Evolutionary conservation across 2,329 filamentous ascomycete species (phyloP), one percentile per base, ranked within the genome.

Genomic region (Albifimbria verrucaria): DNA sequence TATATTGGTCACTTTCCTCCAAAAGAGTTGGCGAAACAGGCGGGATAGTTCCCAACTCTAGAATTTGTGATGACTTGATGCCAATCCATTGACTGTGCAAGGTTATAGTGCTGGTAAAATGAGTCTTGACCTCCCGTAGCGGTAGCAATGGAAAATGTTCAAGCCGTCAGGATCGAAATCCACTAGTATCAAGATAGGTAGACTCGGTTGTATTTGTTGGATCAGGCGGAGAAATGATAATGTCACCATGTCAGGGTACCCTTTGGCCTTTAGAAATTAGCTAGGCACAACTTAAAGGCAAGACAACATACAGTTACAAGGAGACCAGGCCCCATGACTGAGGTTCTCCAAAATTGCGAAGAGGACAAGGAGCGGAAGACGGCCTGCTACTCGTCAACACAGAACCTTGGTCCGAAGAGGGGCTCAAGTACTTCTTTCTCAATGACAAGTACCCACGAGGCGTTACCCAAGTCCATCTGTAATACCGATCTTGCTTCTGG

Each of bases 261-360:
- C 90, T 75, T 92, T 94, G 1, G 85, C 90, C 87, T 91, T 50
- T n/a, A n/a, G n/a, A n/a, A n/a, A n/a, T n/a, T n/a, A n/a, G n/a
- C n/a, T n/a, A n/a, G n/a, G n/a, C n/a, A n/a, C n/a, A n/a, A n/a
- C n/a, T n/a, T n/a, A n/a, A n/a, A n/a, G n/a, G n/a, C n/a, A n/a
- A 39, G 15, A 39, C 32, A n/a, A 39, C 32, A n/a, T 39, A 39
- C 32, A 39, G 32, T 39, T 39, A 39, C 32, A 7, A 90, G 65
- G n/a, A 90, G 70, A 0, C 88, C 87, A n/a, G 75, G 71, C 0
- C 80, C 79, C 2, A 74, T 73, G 2, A 71, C 24, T 1, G 73
- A 80, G 0, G 59, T 68, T 12, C 71, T 64, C 77, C 82, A 86
- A 57, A 84, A 87, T 4, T 68, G 62, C 0, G 79, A 79, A 6